Base-by-base conservation (phyloP, 2,329 filamentous ascomycete genomes). In the Xylariaceae sp. region DNA sequence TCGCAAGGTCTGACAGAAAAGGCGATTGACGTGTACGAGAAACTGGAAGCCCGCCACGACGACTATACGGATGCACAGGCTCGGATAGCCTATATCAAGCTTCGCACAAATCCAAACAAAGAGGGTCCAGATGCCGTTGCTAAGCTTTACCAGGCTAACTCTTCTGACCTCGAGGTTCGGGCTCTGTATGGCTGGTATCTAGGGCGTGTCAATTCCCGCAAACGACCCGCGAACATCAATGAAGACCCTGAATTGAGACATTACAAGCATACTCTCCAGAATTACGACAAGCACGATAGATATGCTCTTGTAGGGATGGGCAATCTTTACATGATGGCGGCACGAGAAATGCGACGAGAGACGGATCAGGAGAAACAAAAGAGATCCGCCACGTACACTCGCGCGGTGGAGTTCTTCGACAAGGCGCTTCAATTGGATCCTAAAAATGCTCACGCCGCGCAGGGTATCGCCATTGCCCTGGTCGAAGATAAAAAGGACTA, bases 231-330 rank as follows among this genome's bases (percentile, higher is more conserved):
- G 45, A 92, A 94, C 63, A 79, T 96, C 52, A 83, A 83, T 14
- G 91, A 97, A 63, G 95, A 99, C 64, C 84, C 85, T 32, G 94
- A 99, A 68, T 86, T 96, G 62, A 83, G 90, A 3, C 91, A 96
- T 66, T 95, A 95, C 77, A 99, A 97, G 72, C 90, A 96, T 68
- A 97, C 92, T 0, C 75, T 99, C 30, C 90, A 95, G 66, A 85
- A 91, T 58, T 87, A 90, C 66, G 92, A 99, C 73, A 99, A 97
- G 76, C 94, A 99, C 66, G 94, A 99, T 66, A 81, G 90, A n/a
- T 99, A 99, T 67, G 90, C 94, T 5, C 76, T 99, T 27, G 91
- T 95, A 22, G 92, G 89, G 12, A 97, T 99, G 92, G 94, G 94
- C 39, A 99, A 99, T 66, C 75, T 99, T 66, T 86, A 92, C 59